A percentile compares a stretch with the other conserved stretches of the same genome.
Conservation (phyloP, 2,329 filamentous ascomycete genomes). For the Mycocentrospora acerina region DNA sequence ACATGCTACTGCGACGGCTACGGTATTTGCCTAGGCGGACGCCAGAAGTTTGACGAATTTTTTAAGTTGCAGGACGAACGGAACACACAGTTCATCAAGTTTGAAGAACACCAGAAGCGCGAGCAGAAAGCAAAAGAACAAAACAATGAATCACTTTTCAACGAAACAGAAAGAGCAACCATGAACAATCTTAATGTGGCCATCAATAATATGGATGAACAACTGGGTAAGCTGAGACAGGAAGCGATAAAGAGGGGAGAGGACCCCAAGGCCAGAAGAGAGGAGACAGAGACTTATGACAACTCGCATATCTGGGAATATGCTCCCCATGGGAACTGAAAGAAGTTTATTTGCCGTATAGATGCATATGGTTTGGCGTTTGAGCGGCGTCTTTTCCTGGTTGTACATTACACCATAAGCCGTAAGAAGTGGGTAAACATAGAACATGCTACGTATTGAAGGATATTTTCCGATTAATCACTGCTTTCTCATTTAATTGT, state of each 20-base stretch:
- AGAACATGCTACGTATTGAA: too few relatives aligned
- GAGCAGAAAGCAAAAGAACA: constrained; percentile 36
- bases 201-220: constrained; percentile 26
- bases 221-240: constrained; percentile 29
- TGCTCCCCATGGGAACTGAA: constrained; percentile 22
- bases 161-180: constrained; percentile 19
- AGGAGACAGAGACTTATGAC: constrained; percentile 39
- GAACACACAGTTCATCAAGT: constrained; percentile 43
- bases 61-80: constrained; percentile 49
- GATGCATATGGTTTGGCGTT: constrained; percentile 13
- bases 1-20: constrained; percentile 65
- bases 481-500: too few relatives aligned
- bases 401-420: too few relatives aligned
- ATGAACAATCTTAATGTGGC: constrained; percentile 23
- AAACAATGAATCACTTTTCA: constrained; percentile 21
- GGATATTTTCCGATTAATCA: too few relatives aligned
- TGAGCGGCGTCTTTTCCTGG: background rate
- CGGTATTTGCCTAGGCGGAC: constrained; percentile 61
- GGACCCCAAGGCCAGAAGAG: constrained; percentile 29
- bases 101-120: constrained; percentile 44
- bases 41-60: constrained; percentile 52
- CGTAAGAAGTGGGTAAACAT: too few relatives aligned
- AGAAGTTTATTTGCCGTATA: too few relatives aligned
- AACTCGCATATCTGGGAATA: constrained; percentile 41
- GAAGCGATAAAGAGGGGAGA: constrained; percentile 38